Evolutionary conservation across 176 grass and related monocot genomes (phyloP), one percentile per base, ranked within the genome.

Genomic region (Rhynchospora tenuis): DNA sequence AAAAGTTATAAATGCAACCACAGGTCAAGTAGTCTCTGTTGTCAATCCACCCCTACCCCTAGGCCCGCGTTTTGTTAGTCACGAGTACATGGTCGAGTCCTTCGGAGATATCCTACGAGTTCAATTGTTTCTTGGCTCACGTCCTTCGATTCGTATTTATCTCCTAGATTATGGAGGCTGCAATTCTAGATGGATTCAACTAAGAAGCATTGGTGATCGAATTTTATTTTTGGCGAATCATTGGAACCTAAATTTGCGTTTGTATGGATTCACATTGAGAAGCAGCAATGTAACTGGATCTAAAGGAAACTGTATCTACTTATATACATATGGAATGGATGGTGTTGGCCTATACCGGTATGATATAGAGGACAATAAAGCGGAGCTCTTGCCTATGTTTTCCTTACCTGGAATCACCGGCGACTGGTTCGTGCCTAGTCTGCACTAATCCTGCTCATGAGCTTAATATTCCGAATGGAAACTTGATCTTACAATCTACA

Each of bases 381-480:
- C 9, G 11, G 60, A 63, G 60, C 26, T 26, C 60, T 63, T 63
- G 2, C 60, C 20, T 26, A 12, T 0, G 3, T 3, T 7, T 7
- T 0, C 0, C 0, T 9, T 12, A 0, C n/a, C 1, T 33, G 3
- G 31, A 1, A 3, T 11, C 1, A 0, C 12, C 26, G 19, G 4
- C 1, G n/a, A 9, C 26, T 63, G 60, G 60, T 63, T 63, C 2
- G n/a, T 26, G 23, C 60, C 23, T 63, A 7, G 59, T 61, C 59
- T 61, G 20, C 19, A 24, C 59, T 10, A 24, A 24, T 61, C n/a
- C n/a, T 8, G 20, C 7, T 20, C 59, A 24, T 61, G 23, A 24
- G n/a, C 31, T 33, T 33, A 33, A 33, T 3, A 33, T 33, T 33
- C 3, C 31, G 31, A 33, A 33, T 33, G 31, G 31, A 33, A 33